phyloP scores from a whole-genome alignment of 192 early-diverging fungal species.

The Ambispora gerdemannii region DNA sequence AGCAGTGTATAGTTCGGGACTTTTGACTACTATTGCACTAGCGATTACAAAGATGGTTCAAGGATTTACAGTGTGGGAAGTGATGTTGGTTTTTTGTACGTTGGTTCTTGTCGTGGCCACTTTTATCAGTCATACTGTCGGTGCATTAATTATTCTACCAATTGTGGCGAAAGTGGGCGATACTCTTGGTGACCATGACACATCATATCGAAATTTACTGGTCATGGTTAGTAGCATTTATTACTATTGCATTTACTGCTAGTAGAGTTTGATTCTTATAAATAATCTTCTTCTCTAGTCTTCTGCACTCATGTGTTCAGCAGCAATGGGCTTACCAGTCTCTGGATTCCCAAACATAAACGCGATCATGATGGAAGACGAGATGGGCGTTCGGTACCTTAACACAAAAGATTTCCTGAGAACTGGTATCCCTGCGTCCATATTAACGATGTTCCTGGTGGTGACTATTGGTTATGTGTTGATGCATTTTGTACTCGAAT shows the following conservation, averaged over 20 bases:
- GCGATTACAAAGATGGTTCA: conserved; percentile 63
- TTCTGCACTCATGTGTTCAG: conserved; percentile 79
- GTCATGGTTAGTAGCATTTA: conserved; percentile 59
- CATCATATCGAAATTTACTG: conserved; percentile 61
- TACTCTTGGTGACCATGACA: conserved; percentile 7
- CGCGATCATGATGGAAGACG: conserved; percentile 88
- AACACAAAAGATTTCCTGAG: conserved; percentile 79
- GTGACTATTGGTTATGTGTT: conserved; percentile 75
- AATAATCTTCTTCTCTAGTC: conserved; percentile 38
- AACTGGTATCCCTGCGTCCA: conserved; percentile 72
- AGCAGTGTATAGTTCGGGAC: conserved; percentile 83
- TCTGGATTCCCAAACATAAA: conserved; percentile 98
- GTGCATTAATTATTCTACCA: conserved; percentile 91
- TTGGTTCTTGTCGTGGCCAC: conserved; percentile 83
- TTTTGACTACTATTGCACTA: conserved; percentile 74
- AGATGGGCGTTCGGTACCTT: conserved; percentile 80
- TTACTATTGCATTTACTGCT: neutral
- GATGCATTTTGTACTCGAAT: conserved; percentile 50
- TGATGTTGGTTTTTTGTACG: conserved; percentile 71
- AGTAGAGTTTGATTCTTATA: neutral
- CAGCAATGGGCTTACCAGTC: conserved; percentile 89
- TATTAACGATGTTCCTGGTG: conserved; percentile 68
- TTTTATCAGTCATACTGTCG: conserved; percentile 96
- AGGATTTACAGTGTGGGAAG: conserved; percentile 66
- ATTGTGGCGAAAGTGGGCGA: conserved; percentile 88